phyloP scores from a whole-genome alignment of 306 rosid genomes.

The Arachis hypogaea region DNA sequence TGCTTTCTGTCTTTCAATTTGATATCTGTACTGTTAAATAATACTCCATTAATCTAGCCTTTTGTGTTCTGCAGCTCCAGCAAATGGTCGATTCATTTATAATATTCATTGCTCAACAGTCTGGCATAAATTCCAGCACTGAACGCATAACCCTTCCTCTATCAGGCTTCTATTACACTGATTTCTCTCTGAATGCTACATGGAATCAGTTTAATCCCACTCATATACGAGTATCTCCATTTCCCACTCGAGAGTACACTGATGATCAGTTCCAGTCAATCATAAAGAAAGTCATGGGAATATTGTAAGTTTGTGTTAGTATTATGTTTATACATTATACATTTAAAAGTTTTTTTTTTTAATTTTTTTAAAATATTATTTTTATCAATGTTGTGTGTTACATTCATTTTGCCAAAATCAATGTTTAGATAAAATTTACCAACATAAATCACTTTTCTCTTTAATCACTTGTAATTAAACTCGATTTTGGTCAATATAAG shows the following conservation, averaged over 20 bases:
- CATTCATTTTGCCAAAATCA: no score
- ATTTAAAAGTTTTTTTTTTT: no score
- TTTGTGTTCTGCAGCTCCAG: conserved; percentile 76
- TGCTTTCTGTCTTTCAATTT: conserved; percentile 19
- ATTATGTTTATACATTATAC: conserved; percentile 23
- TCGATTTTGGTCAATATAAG: no score
- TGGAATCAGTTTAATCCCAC: conserved; percentile 74
- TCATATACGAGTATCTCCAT: conserved; percentile 77
- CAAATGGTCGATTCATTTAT: conserved; percentile 86
- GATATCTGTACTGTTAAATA: conserved; percentile 21
- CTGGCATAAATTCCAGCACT: conserved; percentile 40
- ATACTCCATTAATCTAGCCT: conserved; percentile 35
- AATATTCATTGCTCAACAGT: conserved; percentile 79
- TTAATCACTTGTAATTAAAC: no score
- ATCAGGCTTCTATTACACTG: conserved; percentile 40
- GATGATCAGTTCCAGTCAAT: conserved; percentile 98
- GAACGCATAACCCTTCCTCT: conserved; percentile 48
- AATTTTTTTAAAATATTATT: no score
- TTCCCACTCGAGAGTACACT: conserved; percentile 92
- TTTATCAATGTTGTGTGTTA: no score
- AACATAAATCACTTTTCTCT: no score
- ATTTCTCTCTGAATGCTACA: conserved; percentile 47
- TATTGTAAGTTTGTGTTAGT: conserved; percentile 62
- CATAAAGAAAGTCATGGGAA: conserved; percentile 86
- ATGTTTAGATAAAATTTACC: no score